These are phyloP conservation scores for Berkeleyomyces rouxiae DNA, from an alignment of 2,329 filamentous ascomycete genomes.

Conservation along the genomic window DNA sequence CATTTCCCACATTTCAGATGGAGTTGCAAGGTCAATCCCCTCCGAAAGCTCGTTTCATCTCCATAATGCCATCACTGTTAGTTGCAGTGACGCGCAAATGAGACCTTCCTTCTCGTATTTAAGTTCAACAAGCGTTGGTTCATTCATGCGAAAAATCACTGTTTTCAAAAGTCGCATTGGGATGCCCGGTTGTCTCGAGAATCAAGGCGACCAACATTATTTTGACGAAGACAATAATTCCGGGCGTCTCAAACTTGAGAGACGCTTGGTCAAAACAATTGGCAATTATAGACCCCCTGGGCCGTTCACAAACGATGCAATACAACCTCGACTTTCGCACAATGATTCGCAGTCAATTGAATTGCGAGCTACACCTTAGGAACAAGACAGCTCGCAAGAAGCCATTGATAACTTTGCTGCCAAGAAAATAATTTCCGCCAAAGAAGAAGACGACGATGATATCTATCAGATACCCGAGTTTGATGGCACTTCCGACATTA, in stretches of 20 bases:
- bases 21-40: not conserved
- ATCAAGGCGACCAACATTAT: not conserved
- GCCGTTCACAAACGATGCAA: too few species aligned
- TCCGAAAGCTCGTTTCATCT: not conserved
- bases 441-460: not conserved
- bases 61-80: constrained; percentile 2
- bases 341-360: not conserved
- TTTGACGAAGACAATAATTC: not conserved
- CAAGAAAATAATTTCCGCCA: not conserved
- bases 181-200: not conserved
- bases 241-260: not conserved
- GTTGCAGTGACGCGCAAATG: constrained; percentile 4
- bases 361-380: not conserved
- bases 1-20: not conserved
- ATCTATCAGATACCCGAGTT: too few species aligned
- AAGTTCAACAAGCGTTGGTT: constrained; percentile 10
- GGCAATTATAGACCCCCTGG: too few species aligned
- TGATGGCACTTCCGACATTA: too few species aligned
- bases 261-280: not conserved
- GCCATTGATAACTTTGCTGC: not conserved
- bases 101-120: not conserved
- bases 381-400: not conserved
- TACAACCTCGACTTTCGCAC: not conserved
- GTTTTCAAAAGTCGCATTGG: not conserved
- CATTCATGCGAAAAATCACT: constrained; percentile 1